Conservation (phyloP, 1,284 basidiomycete genomes). For the Rhodotorula sp. region DNA sequence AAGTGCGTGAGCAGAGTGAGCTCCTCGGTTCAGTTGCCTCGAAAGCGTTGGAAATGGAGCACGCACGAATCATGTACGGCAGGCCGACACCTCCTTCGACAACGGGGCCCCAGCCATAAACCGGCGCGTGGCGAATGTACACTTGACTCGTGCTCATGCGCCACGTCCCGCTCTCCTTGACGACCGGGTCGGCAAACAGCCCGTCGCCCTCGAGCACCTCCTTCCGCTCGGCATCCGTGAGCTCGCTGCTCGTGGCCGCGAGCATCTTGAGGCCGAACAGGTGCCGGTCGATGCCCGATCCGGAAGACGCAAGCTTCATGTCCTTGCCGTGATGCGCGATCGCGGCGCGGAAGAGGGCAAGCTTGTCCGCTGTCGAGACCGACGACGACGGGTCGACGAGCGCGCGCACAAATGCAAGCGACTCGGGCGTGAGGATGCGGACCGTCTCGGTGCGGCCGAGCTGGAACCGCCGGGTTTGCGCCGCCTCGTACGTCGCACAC, state of each 20-base stretch:
- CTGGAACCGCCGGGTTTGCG: slow-evolving; percentile 76
- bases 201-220: slow-evolving; percentile 65
- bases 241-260: slow-evolving; percentile 54
- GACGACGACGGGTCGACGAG: slow-evolving; percentile 62
- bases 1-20: neutral
- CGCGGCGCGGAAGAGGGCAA: slow-evolving; percentile 65
- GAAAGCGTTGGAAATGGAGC: neutral
- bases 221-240: slow-evolving; percentile 58
- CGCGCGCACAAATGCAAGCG: slow-evolving; percentile 68
- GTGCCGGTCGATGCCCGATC: slow-evolving; percentile 78
- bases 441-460: slow-evolving; percentile 88
- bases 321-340: slow-evolving; percentile 68
- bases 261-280: slow-evolving; percentile 60
- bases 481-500: slow-evolving; percentile 73
- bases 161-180: slow-evolving; percentile 61
- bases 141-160: slow-evolving; percentile 70
- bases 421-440: slow-evolving; percentile 70
- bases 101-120: slow-evolving; percentile 64
- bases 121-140: slow-evolving; percentile 74
- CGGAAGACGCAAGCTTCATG: slow-evolving; percentile 70
- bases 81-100: slow-evolving; percentile 76
- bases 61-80: slow-evolving; percentile 37
- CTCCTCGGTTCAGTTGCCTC: neutral
- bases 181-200: slow-evolving; percentile 52
- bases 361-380: slow-evolving; percentile 55